These are phyloP conservation scores for Pseudopyrenochaeta lycopersici DNA, from an alignment of 2,329 filamentous ascomycete genomes.

Conservation along the genomic window DNA sequence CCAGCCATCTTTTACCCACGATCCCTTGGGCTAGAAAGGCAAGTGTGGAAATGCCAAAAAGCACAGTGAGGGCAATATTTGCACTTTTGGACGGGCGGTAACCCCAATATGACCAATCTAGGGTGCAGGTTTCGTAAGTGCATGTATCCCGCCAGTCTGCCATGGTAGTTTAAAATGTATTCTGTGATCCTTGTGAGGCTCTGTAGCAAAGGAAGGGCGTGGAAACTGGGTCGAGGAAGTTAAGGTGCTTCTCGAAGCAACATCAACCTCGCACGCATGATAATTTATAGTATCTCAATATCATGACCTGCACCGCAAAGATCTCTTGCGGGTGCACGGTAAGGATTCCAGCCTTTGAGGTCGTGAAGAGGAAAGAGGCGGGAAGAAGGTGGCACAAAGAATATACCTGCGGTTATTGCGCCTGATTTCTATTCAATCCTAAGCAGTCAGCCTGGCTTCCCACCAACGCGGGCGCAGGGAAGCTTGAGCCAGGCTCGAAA, in stretches of 20 bases:
- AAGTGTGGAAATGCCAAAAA: conserved; percentile 55
- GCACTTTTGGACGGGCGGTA: conserved; percentile 55
- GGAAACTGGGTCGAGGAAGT: not conserved
- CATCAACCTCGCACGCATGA: no score
- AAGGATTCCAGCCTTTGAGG: no score
- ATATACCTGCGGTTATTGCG: not conserved
- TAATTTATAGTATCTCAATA: no score
- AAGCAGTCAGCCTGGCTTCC: not conserved
- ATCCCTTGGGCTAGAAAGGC: conserved; percentile 50
- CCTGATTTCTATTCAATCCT: no score
- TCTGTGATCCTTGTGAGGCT: not conserved
- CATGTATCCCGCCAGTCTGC: conserved; percentile 22
- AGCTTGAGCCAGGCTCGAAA: not conserved
- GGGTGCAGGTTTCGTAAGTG: conserved; percentile 51
- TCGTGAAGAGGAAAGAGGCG: not conserved
- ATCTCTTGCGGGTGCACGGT: no score
- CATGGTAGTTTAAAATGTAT: not conserved
- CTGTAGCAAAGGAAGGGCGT: not conserved
- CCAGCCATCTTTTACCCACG: conserved; percentile 49
- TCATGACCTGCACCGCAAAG: no score
- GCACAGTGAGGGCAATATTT: conserved; percentile 52
- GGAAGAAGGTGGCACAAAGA: not conserved
- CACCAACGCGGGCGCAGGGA: not conserved
- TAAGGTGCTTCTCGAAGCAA: no score
- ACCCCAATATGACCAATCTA: conserved; percentile 52